A percentile compares a stretch with the other conserved stretches of the same genome.
These are phyloP conservation scores for Pythium myriotylum DNA, from an alignment of 352 stramenopile genomes.

Conservation along the genomic window DNA sequence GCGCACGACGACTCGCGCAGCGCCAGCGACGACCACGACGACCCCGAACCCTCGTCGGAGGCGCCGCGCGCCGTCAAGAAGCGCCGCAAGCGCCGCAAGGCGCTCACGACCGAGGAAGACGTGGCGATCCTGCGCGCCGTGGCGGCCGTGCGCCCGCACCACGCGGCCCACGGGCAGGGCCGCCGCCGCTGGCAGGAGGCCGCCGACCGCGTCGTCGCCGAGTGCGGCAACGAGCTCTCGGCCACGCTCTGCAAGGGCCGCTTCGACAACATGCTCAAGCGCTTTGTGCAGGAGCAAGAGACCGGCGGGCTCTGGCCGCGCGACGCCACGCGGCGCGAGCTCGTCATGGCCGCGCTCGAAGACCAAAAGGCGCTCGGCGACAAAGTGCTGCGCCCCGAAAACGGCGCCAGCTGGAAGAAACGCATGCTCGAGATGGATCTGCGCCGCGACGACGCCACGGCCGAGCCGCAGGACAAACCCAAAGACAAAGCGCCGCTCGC, in stretches of 20 bases:
- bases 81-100: constrained; percentile 19
- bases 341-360: constrained; percentile 13
- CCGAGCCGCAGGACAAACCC: no score
- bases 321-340: constrained; percentile 9
- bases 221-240: constrained; percentile 12
- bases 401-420: background rate
- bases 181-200: constrained; percentile 20
- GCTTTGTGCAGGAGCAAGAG: constrained; percentile 14
- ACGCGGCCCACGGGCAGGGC: constrained; percentile 15
- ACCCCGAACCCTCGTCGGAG: background rate
- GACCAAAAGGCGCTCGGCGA: constrained; percentile 1
- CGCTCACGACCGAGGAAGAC: constrained; percentile 24
- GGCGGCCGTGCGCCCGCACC: constrained; percentile 12
- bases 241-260: constrained; percentile 22
- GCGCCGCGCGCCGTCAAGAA: background rate
- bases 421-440: constrained; percentile 2
- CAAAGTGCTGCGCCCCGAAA: background rate
- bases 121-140: constrained; percentile 25
- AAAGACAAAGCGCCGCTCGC: no score
- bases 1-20: background rate
- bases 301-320: constrained; percentile 4
- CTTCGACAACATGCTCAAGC: constrained; percentile 25
- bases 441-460: no score
- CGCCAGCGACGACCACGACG: constrained; percentile 14
- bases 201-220: constrained; percentile 8